Base-by-base conservation (phyloP, 768 basidiomycete genomes). In the Boletus rubescentipes region DNA sequence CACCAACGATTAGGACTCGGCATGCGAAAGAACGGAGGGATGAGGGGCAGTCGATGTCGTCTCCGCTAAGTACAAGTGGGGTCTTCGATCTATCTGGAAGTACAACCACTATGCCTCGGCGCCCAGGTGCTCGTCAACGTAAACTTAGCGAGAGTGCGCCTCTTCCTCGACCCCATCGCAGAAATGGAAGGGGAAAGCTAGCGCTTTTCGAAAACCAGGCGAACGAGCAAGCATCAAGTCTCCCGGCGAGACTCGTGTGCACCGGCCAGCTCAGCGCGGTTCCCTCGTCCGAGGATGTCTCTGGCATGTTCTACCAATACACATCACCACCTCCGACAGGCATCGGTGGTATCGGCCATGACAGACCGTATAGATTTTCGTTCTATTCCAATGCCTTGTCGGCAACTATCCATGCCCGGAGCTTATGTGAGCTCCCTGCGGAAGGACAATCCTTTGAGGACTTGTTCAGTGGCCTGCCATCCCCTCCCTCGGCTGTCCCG, bases 321-420 rank as follows among this genome's bases (percentile, higher is more conserved):
- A 10, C 18, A 2, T 21, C 61, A 9, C 57, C 57, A 5, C 58
- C 58, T 21, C 35, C 58, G 1, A 30, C 54, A 2, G 54, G 47
- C 11, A 34, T 65, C 23, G 55, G 56, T 11, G 75, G 74, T 8
- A 75, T 79, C 46, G 84, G 80, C 0, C 87, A 93, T 59, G 93
- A 94, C 64, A 79, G 93, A 63, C 96, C 95, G 9, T 98, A 98
- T 67, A 83, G 97, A 41, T 99, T 98, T 74, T 98, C 97, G 0
- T 99, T 98, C 75, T 99, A 98, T 73, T 98, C 93, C 16, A 98
- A 97, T 64, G 81, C 88, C 5, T 76, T 97, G 45, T 85, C 87
- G 3, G 89, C 93, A 0, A 98, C 97, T 2, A 98, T 99, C 44
- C 96, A 98, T 73, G 91, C 97, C 0, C 82, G 94, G 16, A 94